Conservation (phyloP, 257 asterid species). For the Gentiana macrophylla region DNA sequence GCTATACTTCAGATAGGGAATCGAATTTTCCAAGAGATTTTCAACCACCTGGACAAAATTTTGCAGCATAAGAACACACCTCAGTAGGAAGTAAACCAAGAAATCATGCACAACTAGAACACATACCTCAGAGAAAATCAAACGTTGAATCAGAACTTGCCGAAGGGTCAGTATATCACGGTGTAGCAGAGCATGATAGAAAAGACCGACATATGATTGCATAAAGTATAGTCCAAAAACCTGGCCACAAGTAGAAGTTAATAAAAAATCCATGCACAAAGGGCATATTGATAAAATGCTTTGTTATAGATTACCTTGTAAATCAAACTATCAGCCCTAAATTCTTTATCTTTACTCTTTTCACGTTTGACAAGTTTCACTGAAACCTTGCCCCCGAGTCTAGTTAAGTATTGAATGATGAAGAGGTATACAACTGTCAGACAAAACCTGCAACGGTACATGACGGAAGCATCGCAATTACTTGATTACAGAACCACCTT, state of each 20-base stretch:
- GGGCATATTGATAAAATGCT: neutral
- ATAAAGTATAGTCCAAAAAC: constrained; percentile 94
- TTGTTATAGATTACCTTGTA: constrained; percentile 55
- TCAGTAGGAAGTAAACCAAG: neutral
- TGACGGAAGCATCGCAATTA: no score
- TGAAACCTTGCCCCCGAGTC: constrained; percentile 70
- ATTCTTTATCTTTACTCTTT: constrained; percentile 48
- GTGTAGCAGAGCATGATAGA: constrained; percentile 86
- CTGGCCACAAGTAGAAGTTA: constrained; percentile 24
- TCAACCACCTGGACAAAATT: constrained; percentile 55
- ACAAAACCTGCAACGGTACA: constrained; percentile 46
- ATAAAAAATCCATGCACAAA: neutral
- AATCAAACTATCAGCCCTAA: constrained; percentile 80
- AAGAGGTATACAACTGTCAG: constrained; percentile 75
- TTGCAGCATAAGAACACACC: neutral
- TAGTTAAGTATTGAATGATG: constrained; percentile 76
- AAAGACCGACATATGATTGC: constrained; percentile 92
- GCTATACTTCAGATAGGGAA: constrained; percentile 81
- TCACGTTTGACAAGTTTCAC: constrained; percentile 78
- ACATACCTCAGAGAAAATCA: constrained; percentile 72
- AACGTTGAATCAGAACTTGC: constrained; percentile 74
- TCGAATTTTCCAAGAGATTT: constrained; percentile 76
- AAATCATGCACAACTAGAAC: neutral
- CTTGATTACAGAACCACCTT: no score
- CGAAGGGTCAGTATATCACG: constrained; percentile 90